A percentile compares a stretch with the other conserved stretches of the same genome.
Evolutionary conservation across 192 early-diverging fungal species (phyloP).

Genomic region (Mortierella claussenii): DNA sequence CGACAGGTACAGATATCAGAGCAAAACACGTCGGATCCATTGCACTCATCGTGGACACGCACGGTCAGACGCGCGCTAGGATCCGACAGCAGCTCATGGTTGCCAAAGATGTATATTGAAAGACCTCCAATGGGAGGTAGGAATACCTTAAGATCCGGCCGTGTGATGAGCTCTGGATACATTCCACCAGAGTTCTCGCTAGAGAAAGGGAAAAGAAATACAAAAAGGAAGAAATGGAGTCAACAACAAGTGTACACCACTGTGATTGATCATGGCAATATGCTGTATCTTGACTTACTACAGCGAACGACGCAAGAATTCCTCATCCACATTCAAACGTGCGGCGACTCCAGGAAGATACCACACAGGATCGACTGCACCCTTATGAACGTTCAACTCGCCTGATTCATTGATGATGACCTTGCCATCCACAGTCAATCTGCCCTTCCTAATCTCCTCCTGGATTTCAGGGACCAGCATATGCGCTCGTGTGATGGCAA

Average conservation of each 20-base stretch:
- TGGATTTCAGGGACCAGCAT: constrained; percentile 94
- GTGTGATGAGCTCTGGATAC: constrained; percentile 95
- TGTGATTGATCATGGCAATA: no score
- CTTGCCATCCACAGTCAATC: constrained; percentile 81
- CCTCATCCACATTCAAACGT: constrained; percentile 89
- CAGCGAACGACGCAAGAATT: constrained; percentile 81
- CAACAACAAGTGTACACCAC: background rate
- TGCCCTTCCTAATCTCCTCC: constrained; percentile 69
- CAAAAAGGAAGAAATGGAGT: constrained; percentile 6
- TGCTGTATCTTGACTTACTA: no score
- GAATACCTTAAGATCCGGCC: constrained; percentile 93
- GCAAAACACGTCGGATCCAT: constrained; percentile 90
- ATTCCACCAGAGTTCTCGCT: constrained; percentile 93
- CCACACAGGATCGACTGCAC: constrained; percentile 96
- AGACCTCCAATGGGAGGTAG: constrained; percentile 93
- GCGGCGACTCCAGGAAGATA: constrained; percentile 91
- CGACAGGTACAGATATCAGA: constrained; percentile 90
- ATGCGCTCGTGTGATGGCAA: constrained; percentile 93
- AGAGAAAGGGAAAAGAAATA: background rate
- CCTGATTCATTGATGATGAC: constrained; percentile 81
- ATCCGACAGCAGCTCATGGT: constrained; percentile 82
- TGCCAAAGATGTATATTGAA: constrained; percentile 94
- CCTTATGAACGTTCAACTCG: constrained; percentile 92
- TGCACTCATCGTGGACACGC: constrained; percentile 96
- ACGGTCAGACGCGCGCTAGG: constrained; percentile 84